Conservation (phyloP, 2,329 filamentous ascomycete genomes). For the Laburnicola sp. region DNA sequence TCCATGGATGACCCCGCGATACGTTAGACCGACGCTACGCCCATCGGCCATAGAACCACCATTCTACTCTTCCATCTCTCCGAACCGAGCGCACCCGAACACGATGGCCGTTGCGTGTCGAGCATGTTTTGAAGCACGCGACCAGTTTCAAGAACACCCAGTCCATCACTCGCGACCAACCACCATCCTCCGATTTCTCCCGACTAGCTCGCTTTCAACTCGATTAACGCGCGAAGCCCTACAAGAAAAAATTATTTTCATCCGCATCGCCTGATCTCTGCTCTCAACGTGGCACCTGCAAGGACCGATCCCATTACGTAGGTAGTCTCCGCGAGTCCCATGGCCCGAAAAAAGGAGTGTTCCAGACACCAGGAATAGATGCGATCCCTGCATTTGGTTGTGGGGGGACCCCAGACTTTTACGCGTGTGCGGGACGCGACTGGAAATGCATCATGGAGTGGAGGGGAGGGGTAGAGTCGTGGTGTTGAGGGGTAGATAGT, state of each 20-base stretch:
- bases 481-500: slow-evolving; percentile 9
- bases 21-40: slow-evolving; percentile 1
- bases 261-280: too few species aligned
- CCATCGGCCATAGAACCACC: neutral
- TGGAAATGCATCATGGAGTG: too few species aligned
- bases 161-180: neutral
- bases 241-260: too few species aligned
- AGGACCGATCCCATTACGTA: too few species aligned
- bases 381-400: neutral
- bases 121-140: neutral
- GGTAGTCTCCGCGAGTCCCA: too few species aligned
- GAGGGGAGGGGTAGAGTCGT: neutral
- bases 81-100: neutral
- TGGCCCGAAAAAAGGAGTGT: too few species aligned
- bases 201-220: neutral
- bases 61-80: slow-evolving; percentile 9
- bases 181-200: slow-evolving; percentile 1
- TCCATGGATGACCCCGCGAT: neutral
- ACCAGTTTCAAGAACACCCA: neutral
- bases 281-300: too few species aligned
- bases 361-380: too few species aligned
- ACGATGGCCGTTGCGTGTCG: neutral
- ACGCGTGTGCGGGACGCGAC: too few species aligned
- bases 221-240: too few species aligned
- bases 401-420: slow-evolving; percentile 1